Evolutionary conservation across 495 filamentous ascomycete species (phyloP), one percentile per base, ranked within the genome.

Genomic region (Jackrogersella minutella): DNA sequence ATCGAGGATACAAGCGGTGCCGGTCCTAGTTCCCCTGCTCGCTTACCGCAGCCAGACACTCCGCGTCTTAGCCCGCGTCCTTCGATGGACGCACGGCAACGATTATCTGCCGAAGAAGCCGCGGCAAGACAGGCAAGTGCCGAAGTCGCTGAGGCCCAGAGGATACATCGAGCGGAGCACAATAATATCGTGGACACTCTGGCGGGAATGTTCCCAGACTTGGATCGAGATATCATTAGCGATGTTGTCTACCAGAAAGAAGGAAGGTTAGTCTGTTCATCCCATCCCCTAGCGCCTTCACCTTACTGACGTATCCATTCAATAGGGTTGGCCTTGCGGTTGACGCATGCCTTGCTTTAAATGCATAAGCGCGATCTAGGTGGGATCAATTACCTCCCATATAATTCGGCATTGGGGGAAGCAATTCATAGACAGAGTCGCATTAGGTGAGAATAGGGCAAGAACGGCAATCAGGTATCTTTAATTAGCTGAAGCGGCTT

Each of bases 61-160:
- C 33, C 58, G 22, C 81, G 80, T 5, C 80, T 80, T 14, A 81
- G 84, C 5, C 82, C 86, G 5, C 74, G 74, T n/a, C 70, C 64
- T 24, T 67, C 67, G 7, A 53, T 58, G 22, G 59, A 62, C 11
- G 55, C 78, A 49, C 75, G 77, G 56, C 77, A 77, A 49, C 76
- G 80, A 24, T 62, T 89, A 39, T 86, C 82, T 16, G 91, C 92
- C 5, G 92, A 96, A 78, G 94, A 98, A 74, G 90, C 93, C 28
- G 95, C 93, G n/a, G 93, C 93, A 17, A 84, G 91, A 13, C 95
- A 98, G 74, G 96, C 96, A 2, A 95, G 91, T 58, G 94, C 92
- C 0, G 95, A 99, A 77, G 87, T 87, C 26, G 96, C 93, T 8
- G 92, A 98, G 76, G 94, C 94, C 26, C 87, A 90, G 47, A 83